Percentiles rank a stretch among this genome's conserved stretches.
Evolutionary conservation across 129 eudicot species (phyloP).

Genomic region (Helianthus tuberosus): DNA sequence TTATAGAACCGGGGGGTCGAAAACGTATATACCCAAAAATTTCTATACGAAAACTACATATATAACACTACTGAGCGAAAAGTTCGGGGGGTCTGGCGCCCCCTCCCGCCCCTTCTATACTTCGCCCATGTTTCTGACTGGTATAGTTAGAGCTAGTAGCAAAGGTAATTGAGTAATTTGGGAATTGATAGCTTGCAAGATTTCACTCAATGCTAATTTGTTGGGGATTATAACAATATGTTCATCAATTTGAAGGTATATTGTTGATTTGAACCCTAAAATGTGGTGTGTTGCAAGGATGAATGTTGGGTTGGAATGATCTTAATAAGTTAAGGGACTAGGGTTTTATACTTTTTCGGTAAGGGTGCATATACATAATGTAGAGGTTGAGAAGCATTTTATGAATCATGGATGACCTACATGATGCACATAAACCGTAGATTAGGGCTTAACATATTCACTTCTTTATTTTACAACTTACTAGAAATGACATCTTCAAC

Average conservation of each 20-base stretch:
- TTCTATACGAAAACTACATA: too few species aligned
- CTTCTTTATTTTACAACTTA: background rate
- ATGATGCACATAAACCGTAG: conserved; percentile 18
- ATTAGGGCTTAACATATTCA: background rate
- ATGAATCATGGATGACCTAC: conserved; percentile 1
- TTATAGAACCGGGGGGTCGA: too few species aligned
- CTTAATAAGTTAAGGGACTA: background rate
- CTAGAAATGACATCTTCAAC: background rate
- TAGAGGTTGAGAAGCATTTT: background rate
- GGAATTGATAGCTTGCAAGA: conserved; percentile 3
- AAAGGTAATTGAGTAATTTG: background rate
- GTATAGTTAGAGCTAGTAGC: background rate
- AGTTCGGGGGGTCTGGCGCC: too few species aligned
- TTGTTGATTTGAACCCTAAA: background rate
- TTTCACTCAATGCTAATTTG: background rate
- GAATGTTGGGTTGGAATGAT: conserved; percentile 1
- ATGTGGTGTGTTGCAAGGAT: conserved; percentile 3
- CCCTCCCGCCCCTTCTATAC: too few species aligned
- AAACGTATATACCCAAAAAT: too few species aligned
- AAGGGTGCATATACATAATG: background rate
- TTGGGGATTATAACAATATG: background rate
- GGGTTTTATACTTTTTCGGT: background rate
- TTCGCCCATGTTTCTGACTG: too few species aligned
- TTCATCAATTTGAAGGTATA: background rate
- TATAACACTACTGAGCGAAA: too few species aligned